A percentile compares a stretch with the other conserved stretches of the same genome.
Evolutionary conservation across 192 early-diverging fungal genomes (phyloP).

Genomic region (Backusella australiensis): DNA sequence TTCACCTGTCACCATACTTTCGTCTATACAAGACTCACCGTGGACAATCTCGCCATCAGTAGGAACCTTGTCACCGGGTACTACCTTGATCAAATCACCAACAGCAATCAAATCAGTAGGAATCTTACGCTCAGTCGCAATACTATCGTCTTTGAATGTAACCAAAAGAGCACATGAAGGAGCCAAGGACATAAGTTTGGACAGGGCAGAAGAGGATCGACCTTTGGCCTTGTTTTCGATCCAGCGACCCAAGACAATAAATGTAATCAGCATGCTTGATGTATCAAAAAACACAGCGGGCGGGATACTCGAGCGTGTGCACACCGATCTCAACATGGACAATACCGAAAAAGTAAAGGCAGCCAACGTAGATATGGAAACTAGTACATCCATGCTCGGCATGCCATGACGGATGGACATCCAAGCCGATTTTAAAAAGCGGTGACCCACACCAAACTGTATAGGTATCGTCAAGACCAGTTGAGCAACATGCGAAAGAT

Average conservation of each 20-base stretch:
- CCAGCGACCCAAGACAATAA: constrained; percentile 90
- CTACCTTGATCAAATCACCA: constrained; percentile 81
- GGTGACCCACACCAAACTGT: constrained; percentile 83
- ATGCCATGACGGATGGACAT: constrained; percentile 75
- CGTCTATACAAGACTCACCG: constrained; percentile 83
- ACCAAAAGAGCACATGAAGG: constrained; percentile 71
- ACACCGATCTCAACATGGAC: constrained; percentile 66
- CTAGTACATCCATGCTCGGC: constrained; percentile 96
- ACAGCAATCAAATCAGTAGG: constrained; percentile 82
- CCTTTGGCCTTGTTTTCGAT: constrained; percentile 94
- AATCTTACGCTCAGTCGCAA: constrained; percentile 66
- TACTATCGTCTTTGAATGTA: constrained; percentile 39
- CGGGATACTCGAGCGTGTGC: constrained; percentile 42
- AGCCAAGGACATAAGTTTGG: constrained; percentile 83
- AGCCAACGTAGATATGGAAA: constrained; percentile 80
- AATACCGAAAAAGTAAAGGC: constrained; percentile 83
- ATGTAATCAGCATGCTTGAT: constrained; percentile 85
- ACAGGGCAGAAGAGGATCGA: constrained; percentile 83
- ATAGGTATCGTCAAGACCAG: constrained; percentile 82
- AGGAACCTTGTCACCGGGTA: constrained; percentile 92
- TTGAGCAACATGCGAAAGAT: constrained; percentile 62
- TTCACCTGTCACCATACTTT: constrained; percentile 95
- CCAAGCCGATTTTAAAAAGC: constrained; percentile 79
- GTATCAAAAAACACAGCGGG: constrained; percentile 95
- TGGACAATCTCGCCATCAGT: constrained; percentile 78